Percentiles rank a stretch among this genome's conserved stretches.
Conservation (phyloP, 2,329 filamentous ascomycete genomes). For the Aurifilum marmelostoma region DNA sequence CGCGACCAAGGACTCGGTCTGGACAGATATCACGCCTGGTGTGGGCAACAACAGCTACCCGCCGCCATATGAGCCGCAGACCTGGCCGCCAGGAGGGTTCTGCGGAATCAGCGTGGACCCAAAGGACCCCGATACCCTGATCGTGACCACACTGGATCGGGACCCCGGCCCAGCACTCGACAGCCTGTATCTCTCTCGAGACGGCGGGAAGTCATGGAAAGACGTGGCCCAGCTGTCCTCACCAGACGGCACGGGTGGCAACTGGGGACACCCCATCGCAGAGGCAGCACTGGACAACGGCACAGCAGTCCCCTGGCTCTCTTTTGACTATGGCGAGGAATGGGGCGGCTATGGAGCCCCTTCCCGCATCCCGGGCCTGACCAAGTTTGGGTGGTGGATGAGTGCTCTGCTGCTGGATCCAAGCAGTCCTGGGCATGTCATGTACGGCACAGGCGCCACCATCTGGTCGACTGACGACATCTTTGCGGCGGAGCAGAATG, state of each 20-base stretch:
- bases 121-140: conserved; percentile 10
- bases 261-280: conserved; percentile 20
- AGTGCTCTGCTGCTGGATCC: conserved; percentile 19
- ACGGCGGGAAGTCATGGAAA: conserved; percentile 12
- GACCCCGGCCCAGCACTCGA: conserved; percentile 21
- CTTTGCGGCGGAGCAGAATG: conserved; percentile 8
- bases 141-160: conserved; percentile 14
- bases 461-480: conserved; percentile 20
- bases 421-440: background rate
- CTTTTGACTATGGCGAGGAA: conserved; percentile 15
- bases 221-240: conserved; percentile 18
- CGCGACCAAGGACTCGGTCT: conserved; percentile 5
- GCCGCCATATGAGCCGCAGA: conserved; percentile 12
- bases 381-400: conserved; percentile 24
- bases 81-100: conserved; percentile 11
- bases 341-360: conserved; percentile 19
- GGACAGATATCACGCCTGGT: conserved; percentile 19
- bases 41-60: conserved; percentile 20
- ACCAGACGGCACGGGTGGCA: conserved; percentile 11
- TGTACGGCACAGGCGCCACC: conserved; percentile 20
- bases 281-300: conserved; percentile 17
- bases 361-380: conserved; percentile 12
- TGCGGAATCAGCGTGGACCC: conserved; percentile 17
- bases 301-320: conserved; percentile 17
- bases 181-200: conserved; percentile 17